These are phyloP conservation scores for Kodamaea derodonti DNA, from an alignment of 1,139 yeast genomes.

Conservation along the genomic window DNA sequence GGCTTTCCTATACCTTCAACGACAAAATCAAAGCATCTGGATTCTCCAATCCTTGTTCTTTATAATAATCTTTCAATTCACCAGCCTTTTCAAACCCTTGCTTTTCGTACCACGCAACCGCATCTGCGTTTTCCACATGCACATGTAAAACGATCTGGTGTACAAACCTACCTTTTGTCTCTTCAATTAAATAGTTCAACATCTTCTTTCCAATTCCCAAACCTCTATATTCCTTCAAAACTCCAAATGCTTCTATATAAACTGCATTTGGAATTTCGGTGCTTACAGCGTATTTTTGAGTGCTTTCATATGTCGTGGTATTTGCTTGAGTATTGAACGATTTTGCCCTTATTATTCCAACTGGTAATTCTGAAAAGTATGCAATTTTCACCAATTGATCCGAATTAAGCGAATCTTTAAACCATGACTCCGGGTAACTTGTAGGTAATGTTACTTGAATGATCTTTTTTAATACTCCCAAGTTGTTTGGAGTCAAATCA, in stretches of 20 bases:
- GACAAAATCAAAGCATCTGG: conserved; percentile 44
- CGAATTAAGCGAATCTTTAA: conserved; percentile 33
- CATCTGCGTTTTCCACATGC: conserved; percentile 42
- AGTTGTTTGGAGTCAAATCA: conserved; percentile 52
- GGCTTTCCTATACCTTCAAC: conserved; percentile 11
- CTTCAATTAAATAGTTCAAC: conserved; percentile 50
- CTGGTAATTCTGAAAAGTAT: conserved; percentile 62
- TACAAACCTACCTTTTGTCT: conserved; percentile 49
- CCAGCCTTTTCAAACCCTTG: conserved; percentile 49
- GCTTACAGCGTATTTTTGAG: conserved; percentile 20
- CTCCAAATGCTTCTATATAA: conserved; percentile 65
- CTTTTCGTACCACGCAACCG: conserved; percentile 52
- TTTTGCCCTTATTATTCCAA: conserved; percentile 63
- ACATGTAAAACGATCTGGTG: conserved; percentile 62
- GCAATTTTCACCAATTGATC: conserved; percentile 42
- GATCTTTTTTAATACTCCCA: conserved; percentile 51
- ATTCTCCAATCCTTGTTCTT: conserved; percentile 39
- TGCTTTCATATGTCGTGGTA: conserved; percentile 19
- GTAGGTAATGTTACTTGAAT: conserved; percentile 42
- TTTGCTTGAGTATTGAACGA: conserved; percentile 31
- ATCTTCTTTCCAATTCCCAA: conserved; percentile 62
- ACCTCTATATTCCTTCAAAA: conserved; percentile 55
- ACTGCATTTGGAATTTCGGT: conserved; percentile 47
- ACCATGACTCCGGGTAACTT: conserved; percentile 43
- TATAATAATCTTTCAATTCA: conserved; percentile 47